Conservation (phyloP, 2,329 filamentous ascomycete species). For the Beauveria rudraprayagi region DNA sequence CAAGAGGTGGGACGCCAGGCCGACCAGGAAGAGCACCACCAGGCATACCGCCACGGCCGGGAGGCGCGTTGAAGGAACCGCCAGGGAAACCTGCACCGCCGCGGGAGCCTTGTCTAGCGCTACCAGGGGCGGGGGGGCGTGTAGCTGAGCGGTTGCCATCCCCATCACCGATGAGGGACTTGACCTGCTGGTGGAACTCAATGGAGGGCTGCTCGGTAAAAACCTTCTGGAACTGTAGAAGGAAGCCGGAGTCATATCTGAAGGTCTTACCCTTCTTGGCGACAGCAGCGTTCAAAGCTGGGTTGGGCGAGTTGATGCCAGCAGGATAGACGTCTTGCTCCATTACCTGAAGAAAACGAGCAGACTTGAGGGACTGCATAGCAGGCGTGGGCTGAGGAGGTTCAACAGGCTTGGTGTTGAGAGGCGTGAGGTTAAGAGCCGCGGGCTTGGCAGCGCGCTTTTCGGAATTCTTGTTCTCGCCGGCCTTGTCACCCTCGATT, state of each 20-base stretch:
- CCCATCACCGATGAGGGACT: conserved; percentile 72
- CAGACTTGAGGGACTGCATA: conserved; percentile 85
- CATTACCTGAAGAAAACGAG: conserved; percentile 76
- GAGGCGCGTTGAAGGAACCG: conserved; percentile 56
- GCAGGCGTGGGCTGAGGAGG: conserved; percentile 88
- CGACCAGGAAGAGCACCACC: conserved; percentile 53
- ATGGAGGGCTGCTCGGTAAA: conserved; percentile 95
- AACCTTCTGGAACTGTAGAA: conserved; percentile 91
- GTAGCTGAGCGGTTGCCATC: conserved; percentile 56
- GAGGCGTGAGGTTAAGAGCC: conserved; percentile 75
- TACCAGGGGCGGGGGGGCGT: conserved; percentile 47
- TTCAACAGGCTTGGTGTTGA: conserved; percentile 79
- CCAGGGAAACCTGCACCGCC: conserved; percentile 50
- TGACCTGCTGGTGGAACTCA: conserved; percentile 89
- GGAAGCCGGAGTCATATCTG: conserved; percentile 91
- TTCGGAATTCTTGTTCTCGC: conserved; percentile 42
- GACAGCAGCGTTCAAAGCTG: conserved; percentile 75
- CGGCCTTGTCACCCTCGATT: conserved; percentile 38
- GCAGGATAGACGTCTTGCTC: conserved; percentile 73
- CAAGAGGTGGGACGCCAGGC: conserved; percentile 41
- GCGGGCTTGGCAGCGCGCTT: conserved; percentile 69
- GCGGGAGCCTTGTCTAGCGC: conserved; percentile 44
- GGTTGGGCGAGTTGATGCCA: conserved; percentile 82
- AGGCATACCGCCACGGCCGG: conserved; percentile 54
- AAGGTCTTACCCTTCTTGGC: conserved; percentile 74